A percentile compares a stretch with the other conserved stretches of the same genome.
phyloP scores from a whole-genome alignment of 192 early-diverging fungal species.

The Gaertneriomyces sp. region DNA sequence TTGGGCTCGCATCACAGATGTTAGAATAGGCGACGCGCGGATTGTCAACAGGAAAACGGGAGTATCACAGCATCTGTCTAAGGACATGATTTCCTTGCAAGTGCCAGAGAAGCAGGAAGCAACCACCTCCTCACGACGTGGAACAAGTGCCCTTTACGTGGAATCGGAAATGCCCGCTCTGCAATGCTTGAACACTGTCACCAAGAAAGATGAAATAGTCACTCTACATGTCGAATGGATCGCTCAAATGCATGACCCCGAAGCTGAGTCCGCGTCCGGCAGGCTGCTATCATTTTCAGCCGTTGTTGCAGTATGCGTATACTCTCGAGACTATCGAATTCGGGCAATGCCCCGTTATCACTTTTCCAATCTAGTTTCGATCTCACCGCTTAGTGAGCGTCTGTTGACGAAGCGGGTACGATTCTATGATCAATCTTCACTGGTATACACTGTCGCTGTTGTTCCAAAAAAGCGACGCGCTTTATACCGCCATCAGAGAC shows the following conservation, averaged over 20 bases:
- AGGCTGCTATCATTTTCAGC: too few relatives aligned
- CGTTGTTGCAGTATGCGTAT: too few relatives aligned
- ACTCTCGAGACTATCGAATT: too few relatives aligned
- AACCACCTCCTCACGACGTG: conserved; percentile 7
- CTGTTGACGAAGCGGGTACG: too few relatives aligned
- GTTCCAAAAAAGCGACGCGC: too few relatives aligned
- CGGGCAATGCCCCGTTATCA: too few relatives aligned
- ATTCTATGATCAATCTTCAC: too few relatives aligned
- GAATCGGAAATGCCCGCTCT: conserved; percentile 30
- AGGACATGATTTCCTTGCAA: conserved; percentile 24
- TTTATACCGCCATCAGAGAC: too few relatives aligned
- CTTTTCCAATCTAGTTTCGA: too few relatives aligned
- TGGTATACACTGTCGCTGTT: too few relatives aligned
- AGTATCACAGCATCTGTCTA: background rate
- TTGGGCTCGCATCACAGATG: conserved; percentile 23
- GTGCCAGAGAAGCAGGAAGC: conserved; percentile 19
- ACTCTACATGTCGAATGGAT: conserved; percentile 28
- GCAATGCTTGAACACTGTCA: conserved; percentile 13
- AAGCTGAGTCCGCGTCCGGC: too few relatives aligned
- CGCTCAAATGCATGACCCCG: conserved; percentile 17
- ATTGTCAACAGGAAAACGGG: conserved; percentile 11
- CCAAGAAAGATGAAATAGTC: conserved; percentile 10
- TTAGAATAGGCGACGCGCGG: conserved; percentile 30
- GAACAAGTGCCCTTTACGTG: conserved; percentile 28
- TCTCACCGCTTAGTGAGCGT: too few relatives aligned